Evolutionary conservation across 441 rosid species (phyloP).

Genomic region (Populus trichocarpa): DNA sequence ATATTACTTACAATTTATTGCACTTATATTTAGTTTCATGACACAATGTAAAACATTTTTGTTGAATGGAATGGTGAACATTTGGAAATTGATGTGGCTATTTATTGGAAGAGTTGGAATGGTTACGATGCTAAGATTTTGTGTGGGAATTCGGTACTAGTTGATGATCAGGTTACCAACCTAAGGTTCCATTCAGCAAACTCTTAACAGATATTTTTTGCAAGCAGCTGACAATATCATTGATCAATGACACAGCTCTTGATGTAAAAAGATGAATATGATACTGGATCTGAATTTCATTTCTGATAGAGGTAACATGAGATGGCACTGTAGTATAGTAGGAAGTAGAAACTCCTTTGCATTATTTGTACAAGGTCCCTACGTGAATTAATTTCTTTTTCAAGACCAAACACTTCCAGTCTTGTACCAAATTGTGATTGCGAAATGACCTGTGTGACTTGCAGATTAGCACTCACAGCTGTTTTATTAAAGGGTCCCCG

Average conservation of each 20-base stretch:
- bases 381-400: background rate
- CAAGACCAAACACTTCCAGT: background rate
- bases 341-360: background rate
- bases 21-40: background rate
- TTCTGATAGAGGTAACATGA: background rate
- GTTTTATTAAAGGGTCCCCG: background rate
- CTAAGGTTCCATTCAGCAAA: background rate
- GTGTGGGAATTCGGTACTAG: background rate
- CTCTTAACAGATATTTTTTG: background rate
- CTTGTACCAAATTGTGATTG: background rate
- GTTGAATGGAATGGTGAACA: background rate
- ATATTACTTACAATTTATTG: background rate
- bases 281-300: background rate
- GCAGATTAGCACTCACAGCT: conserved; percentile 7
- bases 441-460: conserved; percentile 16
- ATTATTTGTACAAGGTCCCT: background rate
- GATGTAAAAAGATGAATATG: background rate
- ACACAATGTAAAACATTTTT: background rate
- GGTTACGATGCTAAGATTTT: background rate
- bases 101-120: background rate
- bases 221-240: background rate
- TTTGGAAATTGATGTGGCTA: background rate
- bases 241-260: background rate
- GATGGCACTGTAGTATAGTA: background rate
- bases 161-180: background rate